Evolutionary conservation across 345 rosid species (phyloP).

Genomic region (Eucalyptus sideroxylon): DNA sequence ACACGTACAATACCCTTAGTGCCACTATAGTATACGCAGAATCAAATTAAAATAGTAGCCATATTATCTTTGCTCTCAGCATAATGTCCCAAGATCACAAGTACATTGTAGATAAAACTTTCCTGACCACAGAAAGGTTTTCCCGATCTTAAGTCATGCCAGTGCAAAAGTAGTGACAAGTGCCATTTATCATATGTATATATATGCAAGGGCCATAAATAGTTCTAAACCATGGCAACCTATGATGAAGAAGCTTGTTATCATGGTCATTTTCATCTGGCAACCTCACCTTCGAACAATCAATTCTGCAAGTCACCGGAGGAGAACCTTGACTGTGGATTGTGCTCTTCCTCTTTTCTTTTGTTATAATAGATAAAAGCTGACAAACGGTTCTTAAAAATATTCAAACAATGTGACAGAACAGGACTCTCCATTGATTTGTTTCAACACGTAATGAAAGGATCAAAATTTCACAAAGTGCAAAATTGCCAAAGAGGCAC

Average conservation of each 20-base stretch:
- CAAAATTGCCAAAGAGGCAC: background rate
- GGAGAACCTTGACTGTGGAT: background rate
- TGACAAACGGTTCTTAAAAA: background rate
- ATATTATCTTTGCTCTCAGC: background rate
- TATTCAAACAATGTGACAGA: background rate
- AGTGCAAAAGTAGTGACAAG: background rate
- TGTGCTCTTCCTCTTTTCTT: background rate
- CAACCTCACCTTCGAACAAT: background rate
- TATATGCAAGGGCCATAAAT: background rate
- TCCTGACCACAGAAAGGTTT: background rate
- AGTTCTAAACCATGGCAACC: background rate
- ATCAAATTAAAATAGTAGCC: background rate
- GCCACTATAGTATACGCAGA: background rate
- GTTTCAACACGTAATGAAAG: background rate
- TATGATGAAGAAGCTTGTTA: background rate
- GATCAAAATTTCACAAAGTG: background rate
- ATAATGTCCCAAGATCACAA: background rate
- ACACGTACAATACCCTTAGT: background rate
- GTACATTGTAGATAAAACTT: background rate
- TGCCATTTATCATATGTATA: background rate
- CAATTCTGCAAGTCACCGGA: background rate
- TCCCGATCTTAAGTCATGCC: background rate
- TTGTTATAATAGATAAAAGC: background rate
- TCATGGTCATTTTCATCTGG: background rate
- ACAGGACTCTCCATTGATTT: background rate